Base-by-base conservation (phyloP, 164 flowering plant species). In the Vitis labrusca region DNA sequence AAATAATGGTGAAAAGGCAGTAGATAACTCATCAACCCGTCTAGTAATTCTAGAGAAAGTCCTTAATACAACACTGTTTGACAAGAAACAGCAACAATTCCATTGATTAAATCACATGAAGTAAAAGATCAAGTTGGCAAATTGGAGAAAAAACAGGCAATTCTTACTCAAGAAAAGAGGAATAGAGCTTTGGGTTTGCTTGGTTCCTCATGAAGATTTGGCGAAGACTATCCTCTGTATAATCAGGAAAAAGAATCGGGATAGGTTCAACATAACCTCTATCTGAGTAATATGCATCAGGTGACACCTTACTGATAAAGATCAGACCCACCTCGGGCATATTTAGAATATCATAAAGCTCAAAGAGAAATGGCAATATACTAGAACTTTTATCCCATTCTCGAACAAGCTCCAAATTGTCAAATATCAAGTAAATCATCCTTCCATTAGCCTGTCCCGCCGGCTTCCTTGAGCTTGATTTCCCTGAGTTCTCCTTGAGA, bases 131-230 rank as follows among this genome's bases (percentile, higher is more conserved):
- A 64, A 10, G 13, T 4, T 1, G 29, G 27, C 2, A 58, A 52
- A 4, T 0, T 10, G 56, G n/a, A 64, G 17, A 61, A 23, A 47
- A 72, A 30, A 61, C 14, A 72, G 32, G 23, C 32, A 32, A 64
- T 51, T 71, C 93, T 85, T 85, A 96, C 99, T 82, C 87, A 4
- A 96, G 98, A 80, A 96, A 96, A 62, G 87, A 87, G 32, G 91
- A 80, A 77, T 88, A 91, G 1, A 90, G 82, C 84, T 90, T 88
- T 9, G 81, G 80, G 61, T 91, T 89, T 63, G 70, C 67, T 76
- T 91, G 91, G 69, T 83, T 89, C 73, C 74, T 85, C 86, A 88
- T 59, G 64, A 93, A 85, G 49, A 96, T 91, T 73, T 85, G 85
- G 57, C 81, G 80, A 78, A 96, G 83, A 66, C 87, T 90, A 56